Percentiles rank a stretch among this genome's conserved stretches.
Evolutionary conservation across 179 eudicot species (phyloP).

Genomic region (Nepenthes alata): DNA sequence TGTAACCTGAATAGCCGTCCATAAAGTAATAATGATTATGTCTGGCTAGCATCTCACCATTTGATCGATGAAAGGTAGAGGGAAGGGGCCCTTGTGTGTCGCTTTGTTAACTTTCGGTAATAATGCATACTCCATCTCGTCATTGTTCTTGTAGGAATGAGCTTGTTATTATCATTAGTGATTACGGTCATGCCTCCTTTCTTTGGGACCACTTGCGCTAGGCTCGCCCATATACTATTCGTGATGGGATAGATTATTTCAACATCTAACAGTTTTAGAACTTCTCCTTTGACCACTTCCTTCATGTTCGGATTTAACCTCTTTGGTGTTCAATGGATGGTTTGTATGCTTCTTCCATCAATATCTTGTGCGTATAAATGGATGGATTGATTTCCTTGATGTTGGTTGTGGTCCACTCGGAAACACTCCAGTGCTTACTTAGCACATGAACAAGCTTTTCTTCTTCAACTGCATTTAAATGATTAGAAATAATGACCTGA

Average conservation of each 20-base stretch:
- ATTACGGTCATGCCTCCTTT: no score
- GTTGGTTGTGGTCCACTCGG: not conserved
- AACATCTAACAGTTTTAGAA: not conserved
- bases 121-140: not conserved
- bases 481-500: no score
- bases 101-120: not conserved
- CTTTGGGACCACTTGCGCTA: not conserved
- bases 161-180: no score
- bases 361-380: not conserved
- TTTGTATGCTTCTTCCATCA: not conserved
- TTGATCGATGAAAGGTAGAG: not conserved
- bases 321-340: not conserved
- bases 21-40: not conserved
- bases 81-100: not conserved
- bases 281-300: no score
- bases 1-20: not conserved
- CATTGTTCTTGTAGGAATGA: no score
- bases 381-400: not conserved
- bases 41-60: not conserved
- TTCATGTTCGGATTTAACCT: no score
- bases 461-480: not conserved
- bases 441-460: not conserved
- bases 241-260: not conserved
- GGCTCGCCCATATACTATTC: not conserved
- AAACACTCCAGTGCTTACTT: not conserved